These are phyloP conservation scores for Apophysomyces ossiformis DNA, from an alignment of 371 early-diverging fungal species.

Conservation along the genomic window DNA sequence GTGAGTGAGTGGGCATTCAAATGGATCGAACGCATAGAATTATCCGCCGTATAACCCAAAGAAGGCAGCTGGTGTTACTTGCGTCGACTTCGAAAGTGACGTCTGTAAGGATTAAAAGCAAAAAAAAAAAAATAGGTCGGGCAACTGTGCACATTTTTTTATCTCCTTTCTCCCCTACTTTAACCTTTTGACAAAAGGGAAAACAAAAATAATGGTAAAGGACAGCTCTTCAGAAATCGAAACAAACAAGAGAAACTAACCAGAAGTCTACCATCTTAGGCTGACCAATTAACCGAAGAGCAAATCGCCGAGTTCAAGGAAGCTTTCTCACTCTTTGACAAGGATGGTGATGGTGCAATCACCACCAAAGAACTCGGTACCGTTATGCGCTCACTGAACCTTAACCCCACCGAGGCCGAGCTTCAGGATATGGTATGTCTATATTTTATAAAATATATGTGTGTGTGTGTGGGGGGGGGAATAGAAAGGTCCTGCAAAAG, in stretches of 20 bases:
- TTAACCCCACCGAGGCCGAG: constrained; percentile 84
- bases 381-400: constrained; percentile 91
- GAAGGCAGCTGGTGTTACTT: constrained; percentile 5
- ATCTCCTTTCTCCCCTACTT: neutral
- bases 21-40: constrained; percentile 6
- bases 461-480: too few relatives aligned
- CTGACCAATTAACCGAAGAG: constrained; percentile 90
- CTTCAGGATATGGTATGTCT: constrained; percentile 74
- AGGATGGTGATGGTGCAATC: constrained; percentile 93
- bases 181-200: neutral
- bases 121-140: constrained; percentile 4
- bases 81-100: neutral
- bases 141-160: neutral
- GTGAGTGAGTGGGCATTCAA: too few relatives aligned
- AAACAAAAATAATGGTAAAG: neutral
- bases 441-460: too few relatives aligned
- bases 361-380: constrained; percentile 86
- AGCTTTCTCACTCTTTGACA: constrained; percentile 44
- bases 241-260: neutral
- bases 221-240: neutral
- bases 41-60: neutral
- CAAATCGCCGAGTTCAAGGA: constrained; percentile 85
- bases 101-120: neutral
- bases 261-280: constrained; percentile 49
- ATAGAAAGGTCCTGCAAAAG: neutral